These are phyloP conservation scores for Pseudohalonectria lignicola DNA, from an alignment of 2,329 filamentous ascomycete genomes.

Conservation along the genomic window DNA sequence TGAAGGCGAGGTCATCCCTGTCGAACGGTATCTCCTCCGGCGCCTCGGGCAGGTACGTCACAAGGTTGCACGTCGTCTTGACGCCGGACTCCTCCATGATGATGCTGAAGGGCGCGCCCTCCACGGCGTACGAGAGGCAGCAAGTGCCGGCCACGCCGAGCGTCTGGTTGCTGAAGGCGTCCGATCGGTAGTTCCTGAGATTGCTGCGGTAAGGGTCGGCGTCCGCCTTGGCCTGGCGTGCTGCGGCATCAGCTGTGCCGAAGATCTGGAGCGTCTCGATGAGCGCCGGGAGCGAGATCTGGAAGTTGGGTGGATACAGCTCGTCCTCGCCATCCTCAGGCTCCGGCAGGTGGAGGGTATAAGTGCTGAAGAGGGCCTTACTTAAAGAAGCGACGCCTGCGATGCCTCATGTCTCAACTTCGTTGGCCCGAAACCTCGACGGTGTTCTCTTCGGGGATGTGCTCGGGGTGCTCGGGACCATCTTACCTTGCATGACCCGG, in stretches of 20 bases:
- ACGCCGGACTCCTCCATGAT: conserved; percentile 79
- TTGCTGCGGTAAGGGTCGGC: conserved; percentile 51
- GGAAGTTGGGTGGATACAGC: conserved; percentile 56
- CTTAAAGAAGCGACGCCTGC: conserved; percentile 75
- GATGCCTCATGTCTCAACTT: too few relatives aligned
- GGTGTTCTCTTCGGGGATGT: too few relatives aligned
- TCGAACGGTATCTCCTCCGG: conserved; percentile 82
- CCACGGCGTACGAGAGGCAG: conserved; percentile 63
- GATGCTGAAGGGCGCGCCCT: conserved; percentile 72
- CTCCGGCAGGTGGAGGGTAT: conserved; percentile 49
- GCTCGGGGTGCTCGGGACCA: too few relatives aligned
- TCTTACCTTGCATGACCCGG: conserved; percentile 78
- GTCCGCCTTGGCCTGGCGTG: conserved; percentile 45
- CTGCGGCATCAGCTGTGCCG: conserved; percentile 62
- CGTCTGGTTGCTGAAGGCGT: conserved; percentile 74
- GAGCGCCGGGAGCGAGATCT: conserved; percentile 76
- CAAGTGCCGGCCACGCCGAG: conserved; percentile 80
- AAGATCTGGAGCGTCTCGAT: conserved; percentile 95
- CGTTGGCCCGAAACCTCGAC: too few relatives aligned
- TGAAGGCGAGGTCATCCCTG: conserved; percentile 68
- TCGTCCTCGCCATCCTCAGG: conserved; percentile 25
- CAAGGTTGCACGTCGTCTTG: conserved; percentile 80
- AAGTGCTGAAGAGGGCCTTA: conserved; percentile 79
- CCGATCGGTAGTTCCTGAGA: conserved; percentile 49
- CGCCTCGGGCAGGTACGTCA: conserved; percentile 70